Evolutionary conservation across 2,329 filamentous ascomycete species (phyloP).

Genomic region (Talaromyces sp.): DNA sequence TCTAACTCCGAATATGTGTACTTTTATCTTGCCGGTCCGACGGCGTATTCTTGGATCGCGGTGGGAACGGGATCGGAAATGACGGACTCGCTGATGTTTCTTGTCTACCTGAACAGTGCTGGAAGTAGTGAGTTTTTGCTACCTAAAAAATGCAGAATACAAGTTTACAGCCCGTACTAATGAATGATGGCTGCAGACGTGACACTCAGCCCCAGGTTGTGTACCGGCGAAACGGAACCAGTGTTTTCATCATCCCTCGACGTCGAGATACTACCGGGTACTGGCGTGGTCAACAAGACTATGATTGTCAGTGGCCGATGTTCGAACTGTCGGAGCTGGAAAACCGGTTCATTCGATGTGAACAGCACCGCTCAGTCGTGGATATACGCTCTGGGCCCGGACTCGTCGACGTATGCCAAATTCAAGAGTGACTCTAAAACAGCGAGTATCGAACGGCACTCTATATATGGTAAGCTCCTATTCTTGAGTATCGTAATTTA

Average conservation of each 20-base stretch:
- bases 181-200: slow-evolving; percentile 10
- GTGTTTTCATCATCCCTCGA: slow-evolving; percentile 15
- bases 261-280: slow-evolving; percentile 13
- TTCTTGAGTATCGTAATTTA: not conserved
- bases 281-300: slow-evolving; percentile 12
- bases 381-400: slow-evolving; percentile 17
- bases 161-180: too few species aligned
- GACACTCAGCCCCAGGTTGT: slow-evolving; percentile 17
- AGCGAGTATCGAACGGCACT: slow-evolving; percentile 17
- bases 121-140: slow-evolving; percentile 12
- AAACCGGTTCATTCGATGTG: slow-evolving; percentile 14
- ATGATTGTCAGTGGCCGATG: slow-evolving; percentile 17
- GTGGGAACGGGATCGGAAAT: slow-evolving; percentile 18
- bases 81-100: slow-evolving; percentile 17
- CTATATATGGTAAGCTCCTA: slow-evolving; percentile 13
- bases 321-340: slow-evolving; percentile 16
- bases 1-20: slow-evolving; percentile 19
- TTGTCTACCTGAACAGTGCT: slow-evolving; percentile 13
- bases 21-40: slow-evolving; percentile 20
- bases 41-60: slow-evolving; percentile 19
- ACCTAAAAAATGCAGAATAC: too few species aligned
- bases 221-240: slow-evolving; percentile 17
- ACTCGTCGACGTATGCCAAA: slow-evolving; percentile 1
- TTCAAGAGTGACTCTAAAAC: slow-evolving; percentile 16
- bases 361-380: slow-evolving; percentile 15